Evolutionary conservation across 1,284 basidiomycete genomes (phyloP).

Genomic region (Papiliotrema laurentii): DNA sequence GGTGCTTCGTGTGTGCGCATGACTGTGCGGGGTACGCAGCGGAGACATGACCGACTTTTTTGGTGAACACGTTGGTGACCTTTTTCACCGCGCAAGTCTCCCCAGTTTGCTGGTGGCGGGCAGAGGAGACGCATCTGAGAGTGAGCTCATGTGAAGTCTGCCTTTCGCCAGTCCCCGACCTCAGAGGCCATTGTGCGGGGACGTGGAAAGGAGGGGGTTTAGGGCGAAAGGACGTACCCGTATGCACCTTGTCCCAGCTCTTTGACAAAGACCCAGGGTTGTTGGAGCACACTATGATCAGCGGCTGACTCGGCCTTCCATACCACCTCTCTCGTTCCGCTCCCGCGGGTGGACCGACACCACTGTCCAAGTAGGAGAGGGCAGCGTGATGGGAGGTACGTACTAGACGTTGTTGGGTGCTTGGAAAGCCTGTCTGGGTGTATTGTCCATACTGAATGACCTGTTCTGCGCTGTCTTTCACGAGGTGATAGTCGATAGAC

Average conservation of each 20-base stretch:
- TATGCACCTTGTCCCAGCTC: slow-evolving; percentile 93
- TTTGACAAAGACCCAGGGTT: slow-evolving; percentile 89
- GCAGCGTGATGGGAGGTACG: too few species aligned
- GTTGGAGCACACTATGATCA: slow-evolving; percentile 63
- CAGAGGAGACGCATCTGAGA: slow-evolving; percentile 69
- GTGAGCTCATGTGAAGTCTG: background rate
- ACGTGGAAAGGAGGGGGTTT: too few species aligned
- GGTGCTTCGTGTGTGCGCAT: background rate
- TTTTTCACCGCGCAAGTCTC: slow-evolving; percentile 70
- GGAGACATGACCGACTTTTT: slow-evolving; percentile 49
- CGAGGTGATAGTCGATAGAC: background rate
- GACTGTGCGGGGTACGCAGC: background rate
- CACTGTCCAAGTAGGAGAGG: too few species aligned
- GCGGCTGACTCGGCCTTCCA: background rate
- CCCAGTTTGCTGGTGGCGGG: slow-evolving; percentile 73
- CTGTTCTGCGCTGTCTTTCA: background rate
- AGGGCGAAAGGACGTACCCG: slow-evolving; percentile 58
- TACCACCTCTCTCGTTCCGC: too few species aligned
- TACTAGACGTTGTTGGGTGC: slow-evolving; percentile 47
- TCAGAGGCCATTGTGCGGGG: too few species aligned
- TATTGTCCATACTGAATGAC: slow-evolving; percentile 39
- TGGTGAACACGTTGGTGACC: slow-evolving; percentile 95
- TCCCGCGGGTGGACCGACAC: too few species aligned
- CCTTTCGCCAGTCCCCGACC: too few species aligned
- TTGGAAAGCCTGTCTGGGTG: slow-evolving; percentile 46